Evolutionary conservation across 192 early-diverging fungal species (phyloP).

Genomic region (Geranomyces michiganensis): DNA sequence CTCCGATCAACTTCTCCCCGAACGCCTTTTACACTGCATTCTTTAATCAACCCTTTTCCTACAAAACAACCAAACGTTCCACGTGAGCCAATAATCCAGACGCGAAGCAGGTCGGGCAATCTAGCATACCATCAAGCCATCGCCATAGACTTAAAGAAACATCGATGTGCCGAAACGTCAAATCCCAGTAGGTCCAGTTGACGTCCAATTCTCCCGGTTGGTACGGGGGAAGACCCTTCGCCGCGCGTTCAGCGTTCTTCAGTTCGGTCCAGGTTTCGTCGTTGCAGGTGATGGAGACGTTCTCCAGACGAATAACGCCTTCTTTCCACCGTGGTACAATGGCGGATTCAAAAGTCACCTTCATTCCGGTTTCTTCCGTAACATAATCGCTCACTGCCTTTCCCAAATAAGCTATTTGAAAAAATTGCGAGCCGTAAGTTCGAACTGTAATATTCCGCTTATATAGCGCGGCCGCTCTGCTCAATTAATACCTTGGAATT

Average conservation of each 20-base stretch:
- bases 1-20: slow-evolving; percentile 85
- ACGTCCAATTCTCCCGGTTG: slow-evolving; percentile 55
- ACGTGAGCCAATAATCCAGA: background rate
- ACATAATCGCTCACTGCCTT: slow-evolving; percentile 78
- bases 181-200: slow-evolving; percentile 89
- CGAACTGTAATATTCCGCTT: no score
- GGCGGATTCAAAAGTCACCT: slow-evolving; percentile 86
- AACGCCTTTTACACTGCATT: slow-evolving; percentile 81
- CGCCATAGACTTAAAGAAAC: slow-evolving; percentile 83
- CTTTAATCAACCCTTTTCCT: slow-evolving; percentile 67
- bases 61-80: background rate
- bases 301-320: slow-evolving; percentile 83
- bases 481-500: slow-evolving; percentile 67
- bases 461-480: no score
- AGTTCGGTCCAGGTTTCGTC: slow-evolving; percentile 46
- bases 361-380: slow-evolving; percentile 75
- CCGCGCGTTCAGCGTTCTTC: slow-evolving; percentile 20
- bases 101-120: slow-evolving; percentile 36
- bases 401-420: slow-evolving; percentile 77
- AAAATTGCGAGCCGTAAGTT: no score
- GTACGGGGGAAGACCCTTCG: slow-evolving; percentile 21
- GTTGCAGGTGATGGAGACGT: slow-evolving; percentile 66
- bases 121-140: slow-evolving; percentile 79
- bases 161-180: slow-evolving; percentile 79
- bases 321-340: slow-evolving; percentile 92